These are phyloP conservation scores for Trichophaea hybrida DNA, from an alignment of 2,329 filamentous ascomycete species.

Conservation along the genomic window DNA sequence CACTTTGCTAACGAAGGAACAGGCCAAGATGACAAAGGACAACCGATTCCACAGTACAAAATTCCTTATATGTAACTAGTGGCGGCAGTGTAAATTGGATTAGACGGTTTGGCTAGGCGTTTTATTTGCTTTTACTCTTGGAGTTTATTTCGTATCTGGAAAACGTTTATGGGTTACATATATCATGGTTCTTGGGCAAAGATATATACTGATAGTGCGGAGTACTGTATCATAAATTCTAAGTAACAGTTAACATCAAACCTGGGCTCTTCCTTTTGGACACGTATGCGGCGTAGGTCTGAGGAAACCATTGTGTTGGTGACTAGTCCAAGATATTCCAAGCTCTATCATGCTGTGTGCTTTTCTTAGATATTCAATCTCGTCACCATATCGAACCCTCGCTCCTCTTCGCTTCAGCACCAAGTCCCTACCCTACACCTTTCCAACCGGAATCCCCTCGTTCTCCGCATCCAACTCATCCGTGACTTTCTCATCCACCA, in stretches of 20 bases:
- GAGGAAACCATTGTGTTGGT: too few relatives aligned
- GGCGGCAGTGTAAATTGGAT: neutral
- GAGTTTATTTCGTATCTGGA: neutral
- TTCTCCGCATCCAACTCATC: neutral
- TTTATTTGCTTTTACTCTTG: neutral
- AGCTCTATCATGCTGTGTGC: too few relatives aligned
- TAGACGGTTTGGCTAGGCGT: neutral
- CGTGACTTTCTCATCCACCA: constrained; percentile 2
- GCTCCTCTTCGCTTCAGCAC: neutral
- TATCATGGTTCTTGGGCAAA: too few relatives aligned
- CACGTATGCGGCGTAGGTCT: too few relatives aligned
- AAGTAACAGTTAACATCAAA: too few relatives aligned
- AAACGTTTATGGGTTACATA: too few relatives aligned
- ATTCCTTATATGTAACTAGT: neutral
- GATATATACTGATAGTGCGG: too few relatives aligned
- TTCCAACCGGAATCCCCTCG: neutral
- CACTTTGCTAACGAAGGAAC: neutral
- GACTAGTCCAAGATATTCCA: too few relatives aligned
- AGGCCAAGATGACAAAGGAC: constrained; percentile 1
- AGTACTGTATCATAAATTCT: too few relatives aligned
- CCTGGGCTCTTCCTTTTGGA: too few relatives aligned
- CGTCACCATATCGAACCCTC: neutral
- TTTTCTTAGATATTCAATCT: too few relatives aligned
- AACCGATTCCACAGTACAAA: neutral
- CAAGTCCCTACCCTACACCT: neutral